Base-by-base conservation (phyloP, 305 asterid genomes). In the Fraxinus albicans region DNA sequence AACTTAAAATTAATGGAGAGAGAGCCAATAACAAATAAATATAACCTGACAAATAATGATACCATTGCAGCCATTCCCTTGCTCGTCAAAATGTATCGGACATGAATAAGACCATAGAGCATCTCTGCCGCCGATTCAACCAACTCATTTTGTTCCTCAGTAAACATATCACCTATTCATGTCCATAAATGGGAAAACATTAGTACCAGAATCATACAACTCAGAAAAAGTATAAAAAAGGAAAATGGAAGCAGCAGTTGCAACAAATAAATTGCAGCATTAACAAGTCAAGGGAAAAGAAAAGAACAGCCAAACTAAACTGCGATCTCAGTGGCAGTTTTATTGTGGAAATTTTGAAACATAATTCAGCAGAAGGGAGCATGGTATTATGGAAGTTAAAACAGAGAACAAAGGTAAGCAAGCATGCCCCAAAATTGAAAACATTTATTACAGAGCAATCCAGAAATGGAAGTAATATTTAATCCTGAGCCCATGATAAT, bases 1-100 rank as follows among this genome's bases (percentile, higher is more conserved):
- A 69, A 69, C 42, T 23, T 3, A 31, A 75, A 79, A 9, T 33
- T 82, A 79, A 38, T 31, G 65, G 83, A 73, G 79, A 65, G 78
- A 29, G 12, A 44, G 60, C 78, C 31, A 42, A 21, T 78, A 38
- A 12, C 73, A 80, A 53, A 55, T 53, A 7, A 53, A 44, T 63
- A 5, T 12, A 73, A 83, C 77, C 72, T 33, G 44, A 82, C 69
- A 40, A 33, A 82, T 42, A 77, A 72, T 82, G 65, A 88, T 89
- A 95, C 99, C 99, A 94, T 95, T 63, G 99, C 94, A 80, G 95
- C 94, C 94, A 95, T 88, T 84, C 99, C 99, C 89, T 94, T 95
- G 94, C 88, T 92, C 19, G 99, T 94, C 90, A 95, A 88, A 76
- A 95, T 94, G 90, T 91, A 95, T 21, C 99, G 87, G 72, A 90